Base-by-base conservation (phyloP, 2,329 filamentous ascomycete species). In the Microsporum canis region DNA sequence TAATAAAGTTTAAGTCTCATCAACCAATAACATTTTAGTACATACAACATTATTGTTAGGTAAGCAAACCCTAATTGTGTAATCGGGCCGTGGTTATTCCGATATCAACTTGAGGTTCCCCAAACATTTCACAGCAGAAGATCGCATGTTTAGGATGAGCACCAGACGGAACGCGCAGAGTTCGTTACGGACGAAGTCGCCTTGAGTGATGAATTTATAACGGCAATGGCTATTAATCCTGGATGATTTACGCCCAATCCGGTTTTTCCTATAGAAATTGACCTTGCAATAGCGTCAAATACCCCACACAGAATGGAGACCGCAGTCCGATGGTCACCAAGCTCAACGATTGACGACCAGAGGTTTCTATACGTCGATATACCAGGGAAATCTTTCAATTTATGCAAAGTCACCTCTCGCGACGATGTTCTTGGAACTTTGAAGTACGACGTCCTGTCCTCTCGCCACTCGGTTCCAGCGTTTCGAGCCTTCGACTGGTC, bases 401-500 rank as follows among this genome's bases (percentile, higher is more conserved):
- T 85, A 17, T 84, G 83, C 69, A 77, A 78, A 64, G 75, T 84
- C 58, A 74, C 71, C 7, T 67, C 69, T 3, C 71, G 74, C 58
- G 68, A 72, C 57, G 70, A 72, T 53, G 70, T 68, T 12, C 51
- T 45, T 38, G 57, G 57, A 3, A 72, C 71, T 17, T 67, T 85
- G 59, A 72, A 76, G 23, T 83, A 84, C 73, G 77, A 80, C 59
- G 75, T 80, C 23, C 68, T 84, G 5, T 77, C 79, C 17, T 76
- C 78, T 1, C 78, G 80, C 61, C 78, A 78, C 65, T 80, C 81
- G 63, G 77, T 85, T 1, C 82, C 83, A 33, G 78, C 80, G 33
- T 86, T 85, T 68, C 82, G 82, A 43, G 83, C 84, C 12, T 86
- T 86, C 71, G 84, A 86, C 70, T 86, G 83, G 83, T 85, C 83